Percentiles rank a stretch among this genome's conserved stretches.
These are phyloP conservation scores for Fragaria vesca DNA, from an alignment of 306 rosid species.

Conservation along the genomic window DNA sequence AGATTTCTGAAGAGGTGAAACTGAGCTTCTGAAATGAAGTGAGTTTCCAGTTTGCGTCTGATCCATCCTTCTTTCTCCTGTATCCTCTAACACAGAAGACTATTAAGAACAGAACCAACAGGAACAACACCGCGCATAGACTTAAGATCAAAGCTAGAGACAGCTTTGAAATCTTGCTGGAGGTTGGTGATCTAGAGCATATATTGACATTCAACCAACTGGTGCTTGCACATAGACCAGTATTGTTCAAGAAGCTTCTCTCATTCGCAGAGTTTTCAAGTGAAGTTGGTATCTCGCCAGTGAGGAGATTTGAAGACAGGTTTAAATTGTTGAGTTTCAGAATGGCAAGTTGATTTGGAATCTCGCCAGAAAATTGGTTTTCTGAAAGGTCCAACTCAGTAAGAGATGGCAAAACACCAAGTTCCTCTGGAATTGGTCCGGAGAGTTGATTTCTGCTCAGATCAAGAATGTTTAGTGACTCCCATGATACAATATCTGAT, in stretches of 20 bases:
- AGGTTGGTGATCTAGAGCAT: slow-evolving; percentile 30
- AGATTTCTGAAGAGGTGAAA: slow-evolving; percentile 56
- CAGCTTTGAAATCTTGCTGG: slow-evolving; percentile 39
- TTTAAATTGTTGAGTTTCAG: slow-evolving; percentile 26
- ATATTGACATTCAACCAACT: slow-evolving; percentile 24
- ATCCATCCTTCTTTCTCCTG: slow-evolving; percentile 33
- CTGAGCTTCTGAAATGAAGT: slow-evolving; percentile 57
- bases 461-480: slow-evolving; percentile 34
- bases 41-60: slow-evolving; percentile 58
- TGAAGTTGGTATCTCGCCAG: slow-evolving; percentile 50
- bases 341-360: slow-evolving; percentile 38
- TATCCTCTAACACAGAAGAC: slow-evolving; percentile 27
- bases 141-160: slow-evolving; percentile 49
- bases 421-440: slow-evolving; percentile 43
- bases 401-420: slow-evolving; percentile 46
- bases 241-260: slow-evolving; percentile 64
- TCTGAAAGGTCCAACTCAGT: slow-evolving; percentile 56
- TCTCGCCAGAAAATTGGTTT: slow-evolving; percentile 58
- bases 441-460: slow-evolving; percentile 46
- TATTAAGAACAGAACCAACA: slow-evolving; percentile 21
- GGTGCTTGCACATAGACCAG: slow-evolving; percentile 55
- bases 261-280: slow-evolving; percentile 39
- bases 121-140: slow-evolving; percentile 13
- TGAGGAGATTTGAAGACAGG: slow-evolving; percentile 54
- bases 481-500: slow-evolving; percentile 43